phyloP scores from a whole-genome alignment of 2,329 filamentous ascomycete genomes.

The Penicillium rolfsii region DNA sequence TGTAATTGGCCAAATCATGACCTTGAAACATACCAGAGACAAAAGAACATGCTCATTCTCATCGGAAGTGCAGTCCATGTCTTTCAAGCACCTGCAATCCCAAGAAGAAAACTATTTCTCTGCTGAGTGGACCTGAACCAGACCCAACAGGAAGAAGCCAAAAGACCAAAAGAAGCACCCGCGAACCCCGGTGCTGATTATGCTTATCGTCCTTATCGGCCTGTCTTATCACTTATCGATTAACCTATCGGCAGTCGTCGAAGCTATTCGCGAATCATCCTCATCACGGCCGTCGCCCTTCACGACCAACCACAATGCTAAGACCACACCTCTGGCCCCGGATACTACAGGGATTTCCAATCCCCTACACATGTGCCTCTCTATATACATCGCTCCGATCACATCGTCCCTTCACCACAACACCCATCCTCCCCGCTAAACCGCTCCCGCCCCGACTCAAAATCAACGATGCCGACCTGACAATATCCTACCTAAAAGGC shows the following conservation, averaged over 20 bases:
- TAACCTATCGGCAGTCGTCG: slow-evolving; percentile 16
- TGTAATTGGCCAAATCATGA: not conserved
- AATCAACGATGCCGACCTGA: slow-evolving; percentile 76
- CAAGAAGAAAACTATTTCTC: not conserved
- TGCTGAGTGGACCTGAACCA: not conserved
- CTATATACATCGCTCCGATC: not conserved
- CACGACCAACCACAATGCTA: slow-evolving; percentile 15
- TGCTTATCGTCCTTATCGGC: not conserved
- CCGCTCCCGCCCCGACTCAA: slow-evolving; percentile 75
- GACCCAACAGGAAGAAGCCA: not conserved
- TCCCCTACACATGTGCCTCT: too few relatives aligned
- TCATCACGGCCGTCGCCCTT: not conserved
- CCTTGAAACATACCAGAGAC: not conserved
- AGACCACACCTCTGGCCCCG: slow-evolving; percentile 1
- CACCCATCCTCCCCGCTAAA: slow-evolving; percentile 48
- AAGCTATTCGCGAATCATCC: slow-evolving; percentile 4
- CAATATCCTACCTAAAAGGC: slow-evolving; percentile 85
- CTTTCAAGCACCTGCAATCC: not conserved
- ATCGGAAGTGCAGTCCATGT: not conserved
- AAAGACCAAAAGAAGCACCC: not conserved
- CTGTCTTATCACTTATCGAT: slow-evolving; percentile 22
- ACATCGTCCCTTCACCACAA: slow-evolving; percentile 31
- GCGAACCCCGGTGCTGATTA: not conserved
- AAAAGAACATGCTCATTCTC: not conserved
- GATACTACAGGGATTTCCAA: not conserved